These are phyloP conservation scores for Aspergillus oerlinghausenensis DNA, from an alignment of 2,329 filamentous ascomycete genomes.

Conservation along the genomic window DNA sequence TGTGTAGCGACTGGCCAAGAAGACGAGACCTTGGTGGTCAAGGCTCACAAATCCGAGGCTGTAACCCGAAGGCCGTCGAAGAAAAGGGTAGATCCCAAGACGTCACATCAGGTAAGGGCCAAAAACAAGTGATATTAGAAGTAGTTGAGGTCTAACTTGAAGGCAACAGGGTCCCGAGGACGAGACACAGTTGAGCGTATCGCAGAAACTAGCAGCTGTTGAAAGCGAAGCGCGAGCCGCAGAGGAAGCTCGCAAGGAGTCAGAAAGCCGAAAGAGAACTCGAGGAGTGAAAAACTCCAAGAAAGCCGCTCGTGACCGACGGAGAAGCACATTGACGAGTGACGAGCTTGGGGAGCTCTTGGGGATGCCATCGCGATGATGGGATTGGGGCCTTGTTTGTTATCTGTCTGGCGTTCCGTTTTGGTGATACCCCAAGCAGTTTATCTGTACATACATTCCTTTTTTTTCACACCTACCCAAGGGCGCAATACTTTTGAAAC, in stretches of 20 bases:
- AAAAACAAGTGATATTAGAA: neutral
- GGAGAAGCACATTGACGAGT: conserved; percentile 43
- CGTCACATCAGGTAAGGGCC: conserved; percentile 26
- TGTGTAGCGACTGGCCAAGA: conserved; percentile 21
- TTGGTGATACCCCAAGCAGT: conserved; percentile 8
- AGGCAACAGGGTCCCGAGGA: conserved; percentile 11
- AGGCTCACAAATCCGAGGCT: conserved; percentile 28
- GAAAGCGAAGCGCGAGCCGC: conserved; percentile 41
- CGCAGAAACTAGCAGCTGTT: conserved; percentile 41
- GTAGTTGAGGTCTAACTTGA: neutral
- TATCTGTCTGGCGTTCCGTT: neutral
- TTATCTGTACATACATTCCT: conserved; percentile 5
- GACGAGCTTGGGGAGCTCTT: conserved; percentile 42
- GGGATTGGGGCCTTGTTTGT: neutral
- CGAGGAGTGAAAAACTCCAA: conserved; percentile 24
- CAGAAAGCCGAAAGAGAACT: conserved; percentile 33
- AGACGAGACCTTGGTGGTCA: conserved; percentile 32
- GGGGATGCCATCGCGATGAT: conserved; percentile 21
- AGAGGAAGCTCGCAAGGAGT: conserved; percentile 29
- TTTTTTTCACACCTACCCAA: conserved; percentile 2
- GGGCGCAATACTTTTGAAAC: conserved; percentile 14
- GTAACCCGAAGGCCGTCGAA: conserved; percentile 26
- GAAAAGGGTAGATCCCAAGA: conserved; percentile 24
- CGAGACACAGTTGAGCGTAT: conserved; percentile 30
- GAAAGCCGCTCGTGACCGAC: conserved; percentile 26